A percentile compares a stretch with the other conserved stretches of the same genome.
phyloP scores from a whole-genome alignment of 257 asterid genomes.

The Plantago ovata region DNA sequence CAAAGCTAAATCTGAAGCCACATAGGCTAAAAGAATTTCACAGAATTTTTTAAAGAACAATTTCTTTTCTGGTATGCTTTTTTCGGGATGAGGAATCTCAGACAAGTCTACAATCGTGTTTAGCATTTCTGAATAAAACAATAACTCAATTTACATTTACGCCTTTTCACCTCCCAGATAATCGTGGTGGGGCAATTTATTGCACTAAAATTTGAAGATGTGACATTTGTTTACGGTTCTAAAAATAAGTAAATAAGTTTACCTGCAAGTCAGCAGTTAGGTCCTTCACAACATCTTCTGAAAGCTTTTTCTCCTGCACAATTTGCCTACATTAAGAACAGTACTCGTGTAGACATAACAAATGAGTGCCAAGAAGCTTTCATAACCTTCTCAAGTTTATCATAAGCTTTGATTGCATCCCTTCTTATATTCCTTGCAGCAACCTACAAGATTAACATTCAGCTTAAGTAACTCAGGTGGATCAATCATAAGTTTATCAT shows the following conservation, averaged over 20 bases:
- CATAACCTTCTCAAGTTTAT: background rate
- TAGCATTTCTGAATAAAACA: background rate
- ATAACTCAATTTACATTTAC: background rate
- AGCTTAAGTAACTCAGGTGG: background rate
- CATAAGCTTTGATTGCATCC: conserved; percentile 68
- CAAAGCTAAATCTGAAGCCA: background rate
- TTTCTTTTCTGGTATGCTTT: too few relatives aligned
- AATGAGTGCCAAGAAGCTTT: background rate
- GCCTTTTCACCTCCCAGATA: too few relatives aligned
- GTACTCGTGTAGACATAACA: too few relatives aligned
- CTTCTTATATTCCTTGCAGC: conserved; percentile 95
- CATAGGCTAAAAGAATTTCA: background rate
- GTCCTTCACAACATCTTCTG: conserved; percentile 11
- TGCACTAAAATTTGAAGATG: background rate
- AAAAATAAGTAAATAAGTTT: background rate
- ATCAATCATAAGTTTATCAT: background rate
- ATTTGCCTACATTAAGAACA: background rate
- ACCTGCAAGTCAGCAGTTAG: conserved; percentile 1
- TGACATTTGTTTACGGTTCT: background rate
- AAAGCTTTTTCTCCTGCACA: conserved; percentile 9
- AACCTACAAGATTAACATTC: conserved; percentile 45
- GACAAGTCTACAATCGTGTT: too few relatives aligned
- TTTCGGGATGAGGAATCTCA: too few relatives aligned
- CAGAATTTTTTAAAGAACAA: too few relatives aligned
- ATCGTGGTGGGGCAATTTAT: too few relatives aligned